Conservation (phyloP, 164 flowering plant genomes). For the Aristolochia californica region DNA sequence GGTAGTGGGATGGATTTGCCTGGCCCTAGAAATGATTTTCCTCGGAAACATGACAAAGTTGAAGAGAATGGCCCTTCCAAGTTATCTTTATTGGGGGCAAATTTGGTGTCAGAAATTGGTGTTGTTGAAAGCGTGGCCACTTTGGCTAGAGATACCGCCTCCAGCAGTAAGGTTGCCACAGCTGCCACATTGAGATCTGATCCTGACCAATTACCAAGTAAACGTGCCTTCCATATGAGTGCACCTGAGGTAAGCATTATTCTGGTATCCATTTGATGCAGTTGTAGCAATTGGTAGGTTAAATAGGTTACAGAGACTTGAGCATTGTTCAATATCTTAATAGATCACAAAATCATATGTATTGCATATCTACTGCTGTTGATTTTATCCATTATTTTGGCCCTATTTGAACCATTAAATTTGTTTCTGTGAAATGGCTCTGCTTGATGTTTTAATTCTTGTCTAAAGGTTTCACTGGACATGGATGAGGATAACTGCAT, state of each 20-base stretch:
- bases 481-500: conserved; percentile 41
- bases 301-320: too few relatives aligned
- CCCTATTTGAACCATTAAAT: not conserved
- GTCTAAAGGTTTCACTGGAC: conserved; percentile 50
- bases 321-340: too few relatives aligned
- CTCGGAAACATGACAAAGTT: conserved; percentile 19
- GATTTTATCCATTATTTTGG: too few relatives aligned
- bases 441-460: not conserved
- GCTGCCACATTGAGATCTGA: conserved; percentile 2
- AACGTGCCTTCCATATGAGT: conserved; percentile 69
- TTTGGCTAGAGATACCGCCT: too few relatives aligned
- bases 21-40: conserved; percentile 11
- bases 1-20: conserved; percentile 2
- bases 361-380: too few relatives aligned
- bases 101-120: too few relatives aligned
- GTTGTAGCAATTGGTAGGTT: too few relatives aligned
- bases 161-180: too few relatives aligned
- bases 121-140: conserved; percentile 9
- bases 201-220: conserved; percentile 24
- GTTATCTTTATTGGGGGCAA: too few relatives aligned
- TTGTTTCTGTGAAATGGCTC: not conserved
- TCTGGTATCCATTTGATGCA: not conserved
- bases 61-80: conserved; percentile 29
- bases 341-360: too few relatives aligned
- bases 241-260: conserved; percentile 61